Evolutionary conservation across 2,329 filamentous ascomycete genomes (phyloP).

Genomic region (Colletotrichum plurivorum): DNA sequence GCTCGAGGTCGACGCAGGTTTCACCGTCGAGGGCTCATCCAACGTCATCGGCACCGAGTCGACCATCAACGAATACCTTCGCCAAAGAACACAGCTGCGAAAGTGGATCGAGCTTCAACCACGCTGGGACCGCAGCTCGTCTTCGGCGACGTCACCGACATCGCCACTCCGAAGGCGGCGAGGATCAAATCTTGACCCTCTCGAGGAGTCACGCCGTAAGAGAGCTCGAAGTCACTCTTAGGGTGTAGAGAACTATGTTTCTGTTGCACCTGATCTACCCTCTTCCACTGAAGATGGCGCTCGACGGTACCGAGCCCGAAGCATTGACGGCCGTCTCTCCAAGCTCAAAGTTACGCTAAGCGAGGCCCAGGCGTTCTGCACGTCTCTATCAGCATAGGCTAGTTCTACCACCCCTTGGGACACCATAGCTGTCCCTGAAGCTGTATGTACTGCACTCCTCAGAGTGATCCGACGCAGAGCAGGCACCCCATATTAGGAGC

Average conservation of each 20-base stretch:
- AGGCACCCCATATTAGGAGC: no score
- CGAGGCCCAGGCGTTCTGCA: no score
- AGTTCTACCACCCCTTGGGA: no score
- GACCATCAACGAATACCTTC: slow-evolving; percentile 47
- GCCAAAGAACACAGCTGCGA: slow-evolving; percentile 34
- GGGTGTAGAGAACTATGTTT: neutral
- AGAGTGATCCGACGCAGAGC: no score
- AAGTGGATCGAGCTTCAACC: neutral
- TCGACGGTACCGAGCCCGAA: no score
- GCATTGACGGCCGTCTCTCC: no score
- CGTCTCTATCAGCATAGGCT: no score
- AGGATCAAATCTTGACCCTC: slow-evolving; percentile 40
- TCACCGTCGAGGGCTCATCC: slow-evolving; percentile 58
- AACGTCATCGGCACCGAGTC: slow-evolving; percentile 59
- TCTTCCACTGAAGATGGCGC: no score
- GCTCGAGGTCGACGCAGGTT: slow-evolving; percentile 61
- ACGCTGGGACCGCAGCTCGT: neutral
- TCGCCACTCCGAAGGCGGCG: slow-evolving; percentile 37
- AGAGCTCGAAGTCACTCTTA: slow-evolving; percentile 44
- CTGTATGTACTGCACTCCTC: no score
- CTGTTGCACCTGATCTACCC: neutral
- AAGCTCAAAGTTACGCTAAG: no score
- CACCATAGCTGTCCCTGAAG: no score
- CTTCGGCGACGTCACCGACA: neutral
- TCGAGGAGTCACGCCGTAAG: slow-evolving; percentile 41